Conservation (phyloP, 2,329 filamentous ascomycete species). For the Fusarium guadeloupense region DNA sequence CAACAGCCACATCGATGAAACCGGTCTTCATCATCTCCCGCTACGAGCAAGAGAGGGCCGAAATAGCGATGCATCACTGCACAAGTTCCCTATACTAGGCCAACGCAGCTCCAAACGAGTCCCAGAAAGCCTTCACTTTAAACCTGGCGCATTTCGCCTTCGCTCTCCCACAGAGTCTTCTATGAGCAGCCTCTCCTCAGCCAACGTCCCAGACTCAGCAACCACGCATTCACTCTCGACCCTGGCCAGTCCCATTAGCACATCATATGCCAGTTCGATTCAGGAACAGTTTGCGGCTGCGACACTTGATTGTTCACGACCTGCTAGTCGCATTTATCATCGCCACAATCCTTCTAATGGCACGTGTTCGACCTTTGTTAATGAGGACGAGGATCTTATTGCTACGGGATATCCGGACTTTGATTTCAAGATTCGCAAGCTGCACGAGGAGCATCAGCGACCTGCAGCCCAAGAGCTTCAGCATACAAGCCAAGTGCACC, state of each 20-base stretch:
- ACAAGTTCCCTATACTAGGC: conserved; percentile 33
- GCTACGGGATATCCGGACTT: conserved; percentile 43
- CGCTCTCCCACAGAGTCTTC: conserved; percentile 52
- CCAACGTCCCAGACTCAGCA: conserved; percentile 51
- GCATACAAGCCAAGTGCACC: not conserved
- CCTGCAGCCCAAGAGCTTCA: conserved; percentile 12
- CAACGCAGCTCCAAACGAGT: conserved; percentile 34
- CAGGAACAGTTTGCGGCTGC: conserved; percentile 46
- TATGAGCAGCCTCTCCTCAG: conserved; percentile 51
- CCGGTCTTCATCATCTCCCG: conserved; percentile 43
- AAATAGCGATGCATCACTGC: conserved; percentile 5
- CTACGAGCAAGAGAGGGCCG: conserved; percentile 37
- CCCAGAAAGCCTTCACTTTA: conserved; percentile 47
- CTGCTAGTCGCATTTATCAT: conserved; percentile 46
- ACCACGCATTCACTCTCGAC: conserved; percentile 51
- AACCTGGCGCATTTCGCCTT: conserved; percentile 41
- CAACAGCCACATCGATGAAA: conserved; percentile 24
- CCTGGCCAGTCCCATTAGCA: conserved; percentile 50
- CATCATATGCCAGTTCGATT: conserved; percentile 48
- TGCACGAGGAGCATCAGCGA: conserved; percentile 16
- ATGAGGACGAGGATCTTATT: conserved; percentile 46
- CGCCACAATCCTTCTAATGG: conserved; percentile 47
- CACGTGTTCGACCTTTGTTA: conserved; percentile 52
- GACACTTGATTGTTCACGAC: conserved; percentile 37
- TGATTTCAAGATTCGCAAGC: conserved; percentile 37